phyloP scores from a whole-genome alignment of 768 basidiomycete species.

The Lentinula raphanica region DNA sequence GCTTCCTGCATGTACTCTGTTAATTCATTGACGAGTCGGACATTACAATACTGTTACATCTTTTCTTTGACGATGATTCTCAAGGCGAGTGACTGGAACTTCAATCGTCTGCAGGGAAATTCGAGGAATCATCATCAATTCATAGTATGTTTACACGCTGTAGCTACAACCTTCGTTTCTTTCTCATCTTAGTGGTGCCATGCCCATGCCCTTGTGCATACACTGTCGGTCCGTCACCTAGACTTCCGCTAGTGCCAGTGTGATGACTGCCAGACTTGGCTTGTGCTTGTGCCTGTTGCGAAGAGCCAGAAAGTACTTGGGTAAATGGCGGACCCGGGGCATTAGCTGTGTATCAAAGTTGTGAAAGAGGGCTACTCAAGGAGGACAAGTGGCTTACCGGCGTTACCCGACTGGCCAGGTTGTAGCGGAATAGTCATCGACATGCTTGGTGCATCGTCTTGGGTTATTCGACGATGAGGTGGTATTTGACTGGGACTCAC shows the following conservation, averaged over 20 bases:
- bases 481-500: conserved; percentile 65
- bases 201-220: background rate
- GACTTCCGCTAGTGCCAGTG: background rate
- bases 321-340: background rate
- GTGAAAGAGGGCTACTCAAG: background rate
- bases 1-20: background rate
- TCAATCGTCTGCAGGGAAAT: background rate
- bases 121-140: background rate
- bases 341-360: background rate
- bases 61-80: too few species aligned
- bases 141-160: too few species aligned
- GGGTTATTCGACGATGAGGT: conserved; percentile 83
- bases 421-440: background rate
- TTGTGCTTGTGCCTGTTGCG: background rate
- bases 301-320: background rate
- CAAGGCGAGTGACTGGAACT: too few species aligned
- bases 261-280: background rate
- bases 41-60: too few species aligned
- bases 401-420: background rate
- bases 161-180: background rate
- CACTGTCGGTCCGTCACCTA: background rate
- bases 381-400: background rate
- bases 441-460: conserved; percentile 72
- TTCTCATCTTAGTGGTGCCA: background rate
- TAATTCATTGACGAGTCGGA: too few species aligned